A percentile compares a stretch with the other conserved stretches of the same genome.
phyloP scores from a whole-genome alignment of 1,284 basidiomycete genomes.

The Lentinula novae-zelandiae region DNA sequence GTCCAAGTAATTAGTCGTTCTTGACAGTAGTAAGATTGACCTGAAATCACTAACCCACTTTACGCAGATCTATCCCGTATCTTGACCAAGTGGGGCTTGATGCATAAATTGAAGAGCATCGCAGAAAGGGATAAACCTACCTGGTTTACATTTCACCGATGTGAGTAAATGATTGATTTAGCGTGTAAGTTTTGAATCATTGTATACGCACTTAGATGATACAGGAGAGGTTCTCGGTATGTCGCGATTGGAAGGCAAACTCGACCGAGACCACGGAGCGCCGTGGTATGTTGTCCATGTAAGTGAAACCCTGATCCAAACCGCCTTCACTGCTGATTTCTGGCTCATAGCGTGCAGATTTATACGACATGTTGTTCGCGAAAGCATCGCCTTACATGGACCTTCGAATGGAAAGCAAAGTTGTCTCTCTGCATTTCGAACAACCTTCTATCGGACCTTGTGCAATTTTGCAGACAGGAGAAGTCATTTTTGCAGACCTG shows the following conservation, averaged over 20 bases:
- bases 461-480: conserved; percentile 39
- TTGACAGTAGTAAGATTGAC: not conserved
- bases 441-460: conserved; percentile 23
- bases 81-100: conserved; percentile 50
- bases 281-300: conserved; percentile 15
- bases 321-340: not conserved
- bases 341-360: conserved; percentile 41
- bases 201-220: conserved; percentile 23
- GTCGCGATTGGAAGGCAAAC: conserved; percentile 12
- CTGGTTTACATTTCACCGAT: conserved; percentile 42
- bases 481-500: conserved; percentile 40
- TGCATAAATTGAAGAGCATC: conserved; percentile 33
- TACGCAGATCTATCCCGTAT: conserved; percentile 38
- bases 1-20: conserved; percentile 25
- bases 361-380: conserved; percentile 41
- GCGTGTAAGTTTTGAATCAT: conserved; percentile 28
- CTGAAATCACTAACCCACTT: conserved; percentile 38
- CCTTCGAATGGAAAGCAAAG: conserved; percentile 38
- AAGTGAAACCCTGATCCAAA: not conserved
- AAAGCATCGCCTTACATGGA: conserved; percentile 36
- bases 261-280: conserved; percentile 10
- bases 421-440: conserved; percentile 36
- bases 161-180: conserved; percentile 24
- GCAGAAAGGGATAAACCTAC: conserved; percentile 36
- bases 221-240: conserved; percentile 9